These are phyloP conservation scores for Yarrowia sp. DNA, from an alignment of 805 yeast genomes.

Conservation along the genomic window DNA sequence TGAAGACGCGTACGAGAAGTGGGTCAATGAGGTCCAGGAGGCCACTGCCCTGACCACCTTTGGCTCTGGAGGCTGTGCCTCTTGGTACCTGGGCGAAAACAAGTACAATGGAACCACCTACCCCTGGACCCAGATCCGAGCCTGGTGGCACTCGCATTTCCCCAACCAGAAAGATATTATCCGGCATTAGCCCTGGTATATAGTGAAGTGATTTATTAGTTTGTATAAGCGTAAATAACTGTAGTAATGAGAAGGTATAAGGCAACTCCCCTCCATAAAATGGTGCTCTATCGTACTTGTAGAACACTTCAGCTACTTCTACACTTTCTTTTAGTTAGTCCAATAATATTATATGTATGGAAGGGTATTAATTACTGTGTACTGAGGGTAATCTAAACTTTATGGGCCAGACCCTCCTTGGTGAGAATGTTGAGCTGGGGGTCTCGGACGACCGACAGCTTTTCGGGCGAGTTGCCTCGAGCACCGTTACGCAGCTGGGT, in stretches of 20 bases:
- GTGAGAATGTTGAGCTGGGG: conserved; percentile 11
- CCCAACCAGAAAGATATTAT: conserved; percentile 11
- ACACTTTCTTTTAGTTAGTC: too few species aligned
- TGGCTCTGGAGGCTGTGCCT: conserved; percentile 30
- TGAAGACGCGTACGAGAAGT: conserved; percentile 28
- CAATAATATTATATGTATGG: too few species aligned
- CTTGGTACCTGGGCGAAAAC: conserved; percentile 29
- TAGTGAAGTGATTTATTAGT: too few species aligned
- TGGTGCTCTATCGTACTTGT: too few species aligned
- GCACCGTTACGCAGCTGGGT: conserved; percentile 2
- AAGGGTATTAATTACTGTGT: neutral
- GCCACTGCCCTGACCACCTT: conserved; percentile 27
- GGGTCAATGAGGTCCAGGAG: conserved; percentile 27
- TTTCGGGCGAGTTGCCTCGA: neutral
- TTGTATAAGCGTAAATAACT: too few species aligned
- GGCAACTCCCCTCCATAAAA: too few species aligned
- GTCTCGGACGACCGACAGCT: conserved; percentile 8
- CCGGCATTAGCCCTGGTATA: neutral
- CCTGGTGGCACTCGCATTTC: conserved; percentile 29
- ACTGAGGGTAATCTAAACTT: too few species aligned
- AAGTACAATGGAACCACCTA: conserved; percentile 28
- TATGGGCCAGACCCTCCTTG: conserved; percentile 5
- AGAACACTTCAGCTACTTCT: too few species aligned
- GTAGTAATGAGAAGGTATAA: too few species aligned
- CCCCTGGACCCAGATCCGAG: conserved; percentile 30